Conservation (phyloP, 2,329 filamentous ascomycete species). For the Epichloe uncinata region DNA sequence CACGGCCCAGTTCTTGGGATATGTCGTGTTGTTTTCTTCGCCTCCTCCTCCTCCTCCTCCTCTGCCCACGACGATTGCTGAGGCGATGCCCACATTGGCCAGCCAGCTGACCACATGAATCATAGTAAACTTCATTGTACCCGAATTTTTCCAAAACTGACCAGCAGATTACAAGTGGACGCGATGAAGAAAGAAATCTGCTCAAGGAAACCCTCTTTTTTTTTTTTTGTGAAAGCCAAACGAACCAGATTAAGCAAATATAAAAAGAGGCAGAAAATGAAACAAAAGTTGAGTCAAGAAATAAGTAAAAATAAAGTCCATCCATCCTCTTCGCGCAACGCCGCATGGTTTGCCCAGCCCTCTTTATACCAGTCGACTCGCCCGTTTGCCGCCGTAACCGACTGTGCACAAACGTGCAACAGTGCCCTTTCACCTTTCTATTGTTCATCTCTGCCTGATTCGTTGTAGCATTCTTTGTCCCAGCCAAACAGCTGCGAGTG, state of each 20-base stretch:
- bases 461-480: too few relatives aligned
- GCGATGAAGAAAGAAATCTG: too few relatives aligned
- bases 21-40: not conserved
- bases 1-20: conserved; percentile 4
- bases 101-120: not conserved
- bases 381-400: too few relatives aligned
- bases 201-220: too few relatives aligned
- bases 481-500: too few relatives aligned
- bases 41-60: not conserved
- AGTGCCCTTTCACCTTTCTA: not conserved
- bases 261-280: not conserved
- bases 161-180: not conserved
- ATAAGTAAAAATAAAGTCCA: not conserved
- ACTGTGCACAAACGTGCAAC: too few relatives aligned
- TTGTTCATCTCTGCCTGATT: too few relatives aligned
- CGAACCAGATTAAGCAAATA: too few relatives aligned
- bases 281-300: too few relatives aligned
- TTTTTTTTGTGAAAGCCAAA: too few relatives aligned
- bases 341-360: not conserved
- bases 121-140: not conserved
- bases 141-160: not conserved
- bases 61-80: not conserved
- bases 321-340: too few relatives aligned
- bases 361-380: not conserved
- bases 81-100: not conserved